Base-by-base conservation (phyloP, 2,329 filamentous ascomycete genomes). In the Malbranchea zuffiana region DNA sequence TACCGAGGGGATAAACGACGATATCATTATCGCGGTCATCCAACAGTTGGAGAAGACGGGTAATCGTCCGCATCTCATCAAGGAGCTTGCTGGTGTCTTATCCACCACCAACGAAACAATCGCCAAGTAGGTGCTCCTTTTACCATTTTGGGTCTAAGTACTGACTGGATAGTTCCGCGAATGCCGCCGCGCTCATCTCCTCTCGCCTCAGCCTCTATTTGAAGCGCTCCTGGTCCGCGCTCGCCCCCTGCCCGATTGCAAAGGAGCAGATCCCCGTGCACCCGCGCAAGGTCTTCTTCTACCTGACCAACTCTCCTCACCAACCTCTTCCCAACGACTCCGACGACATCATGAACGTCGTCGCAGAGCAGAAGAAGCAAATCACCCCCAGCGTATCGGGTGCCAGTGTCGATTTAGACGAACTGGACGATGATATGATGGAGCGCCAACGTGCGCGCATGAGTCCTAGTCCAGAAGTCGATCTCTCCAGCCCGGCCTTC, bases 241-340 rank as follows among this genome's bases (percentile, higher is more conserved):
- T 79, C 35, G 71, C 80, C 34, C 84, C 82, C 36, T 96, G 90
- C 61, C 88, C 90, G 3, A 66, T 96, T 38, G 84, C 83, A 35
- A 96, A 96, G 65, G 85, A 94, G 61, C 75, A 95, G 37, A 85
- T 95, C 57, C 79, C 82, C 26, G 81, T 88, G 27, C 88, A 96
- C 57, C 90, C 90, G 13, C 82, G 88, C 55, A 84, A 90, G 60
- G 87, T 92, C 31, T 96, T 94, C 68, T 96, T 92, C 65, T 96
- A 87, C 64, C 74, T 98, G 42, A 93, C 85, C 25, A 93, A 82
- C n/a, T 80, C 73, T 53, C 78, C 82, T 31, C 83, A 81, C 54
- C 84, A 88, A 55, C 76, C 84, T 24, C 75, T 96, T 13, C 84
- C 85, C 2, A 74, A 82, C 46, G 71, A 67, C 28, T 64, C 75